A percentile compares a stretch with the other conserved stretches of the same genome.
Evolutionary conservation across 805 yeast genomes (phyloP).

Genomic region (Groenewaldozyma tartarivorans): DNA sequence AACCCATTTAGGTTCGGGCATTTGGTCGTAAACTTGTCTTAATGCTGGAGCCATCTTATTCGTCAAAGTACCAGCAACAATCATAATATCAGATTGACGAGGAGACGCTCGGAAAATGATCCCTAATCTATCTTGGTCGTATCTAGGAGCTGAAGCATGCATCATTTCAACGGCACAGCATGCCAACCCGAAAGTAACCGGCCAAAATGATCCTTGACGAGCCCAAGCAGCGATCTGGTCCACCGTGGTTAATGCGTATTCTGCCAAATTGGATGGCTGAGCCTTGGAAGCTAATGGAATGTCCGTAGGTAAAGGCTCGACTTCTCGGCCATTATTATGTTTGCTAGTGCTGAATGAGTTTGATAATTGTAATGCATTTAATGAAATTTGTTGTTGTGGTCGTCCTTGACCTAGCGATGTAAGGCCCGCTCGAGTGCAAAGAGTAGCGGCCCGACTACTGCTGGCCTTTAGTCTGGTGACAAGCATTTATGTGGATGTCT

Average conservation of each 20-base stretch:
- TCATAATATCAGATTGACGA: constrained; percentile 85
- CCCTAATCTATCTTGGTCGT: constrained; percentile 87
- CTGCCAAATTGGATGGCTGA: constrained; percentile 51
- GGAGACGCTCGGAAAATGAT: constrained; percentile 91
- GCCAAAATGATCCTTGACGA: constrained; percentile 87
- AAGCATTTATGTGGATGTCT: no score
- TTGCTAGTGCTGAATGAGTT: background rate
- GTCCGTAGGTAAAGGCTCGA: constrained; percentile 43
- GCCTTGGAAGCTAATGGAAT: constrained; percentile 62
- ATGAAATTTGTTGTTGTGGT: background rate
- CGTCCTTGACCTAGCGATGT: no score
- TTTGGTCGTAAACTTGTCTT: constrained; percentile 87
- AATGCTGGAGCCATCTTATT: constrained; percentile 91
- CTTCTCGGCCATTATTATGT: background rate
- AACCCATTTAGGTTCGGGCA: constrained; percentile 94
- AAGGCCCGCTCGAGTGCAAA: no score
- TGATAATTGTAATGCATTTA: background rate
- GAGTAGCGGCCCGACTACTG: no score
- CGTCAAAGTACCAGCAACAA: constrained; percentile 85
- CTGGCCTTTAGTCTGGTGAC: no score
- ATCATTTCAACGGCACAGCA: constrained; percentile 95
- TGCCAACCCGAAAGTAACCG: constrained; percentile 83
- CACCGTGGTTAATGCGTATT: constrained; percentile 71
- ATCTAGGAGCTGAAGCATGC: constrained; percentile 86
- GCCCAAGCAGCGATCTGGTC: constrained; percentile 87